These are phyloP conservation scores for Pseudozyma hubeiensis DNA, from an alignment of 1,284 basidiomycete genomes.

Conservation along the genomic window DNA sequence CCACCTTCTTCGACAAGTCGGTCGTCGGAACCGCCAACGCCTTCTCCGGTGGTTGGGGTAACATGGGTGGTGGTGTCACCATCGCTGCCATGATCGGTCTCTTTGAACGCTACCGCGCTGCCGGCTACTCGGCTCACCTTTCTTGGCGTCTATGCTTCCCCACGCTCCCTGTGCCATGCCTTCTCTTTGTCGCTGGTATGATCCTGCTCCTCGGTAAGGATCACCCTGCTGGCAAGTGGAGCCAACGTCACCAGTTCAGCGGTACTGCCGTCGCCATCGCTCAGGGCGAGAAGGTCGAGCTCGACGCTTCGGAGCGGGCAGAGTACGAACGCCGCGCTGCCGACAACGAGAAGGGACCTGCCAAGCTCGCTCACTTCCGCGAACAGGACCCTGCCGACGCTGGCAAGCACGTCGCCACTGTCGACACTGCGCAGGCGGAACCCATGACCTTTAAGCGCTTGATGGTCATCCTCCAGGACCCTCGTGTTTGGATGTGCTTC, in stretches of 20 bases:
- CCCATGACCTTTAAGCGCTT: constrained; percentile 71
- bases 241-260: constrained; percentile 72
- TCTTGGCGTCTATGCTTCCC: constrained; percentile 76
- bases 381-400: constrained; percentile 54
- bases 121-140: constrained; percentile 71
- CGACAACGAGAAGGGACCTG: constrained; percentile 53
- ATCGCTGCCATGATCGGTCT: constrained; percentile 74
- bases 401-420: constrained; percentile 34
- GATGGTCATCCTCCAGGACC: constrained; percentile 70
- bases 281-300: constrained; percentile 63
- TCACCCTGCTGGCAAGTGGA: constrained; percentile 76
- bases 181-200: constrained; percentile 72
- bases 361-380: constrained; percentile 57
- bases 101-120: constrained; percentile 71
- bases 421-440: constrained; percentile 73
- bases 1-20: constrained; percentile 75
- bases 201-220: constrained; percentile 74
- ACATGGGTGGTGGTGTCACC: constrained; percentile 72
- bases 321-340: constrained; percentile 53
- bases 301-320: constrained; percentile 66
- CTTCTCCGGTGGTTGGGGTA: constrained; percentile 70
- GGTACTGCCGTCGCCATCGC: constrained; percentile 69
- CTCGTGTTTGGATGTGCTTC: constrained; percentile 76
- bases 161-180: constrained; percentile 75
- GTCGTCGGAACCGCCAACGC: constrained; percentile 73